phyloP scores from a whole-genome alignment of 1,284 basidiomycete genomes.

The Ustilago shanxiensis region DNA sequence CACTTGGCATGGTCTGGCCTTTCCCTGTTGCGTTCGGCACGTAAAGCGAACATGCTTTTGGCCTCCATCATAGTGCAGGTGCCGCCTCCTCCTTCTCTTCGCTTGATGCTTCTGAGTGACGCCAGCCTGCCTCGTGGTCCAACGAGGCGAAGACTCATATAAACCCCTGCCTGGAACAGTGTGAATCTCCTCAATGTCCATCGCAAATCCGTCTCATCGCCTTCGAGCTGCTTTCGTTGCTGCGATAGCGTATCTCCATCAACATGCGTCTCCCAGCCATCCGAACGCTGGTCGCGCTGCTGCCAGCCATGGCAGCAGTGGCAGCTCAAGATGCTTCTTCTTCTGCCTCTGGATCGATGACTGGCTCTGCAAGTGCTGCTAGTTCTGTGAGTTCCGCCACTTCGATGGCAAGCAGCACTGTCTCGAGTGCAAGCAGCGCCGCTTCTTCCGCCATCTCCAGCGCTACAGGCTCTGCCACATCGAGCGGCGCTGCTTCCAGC shows the following conservation, averaged over 20 bases:
- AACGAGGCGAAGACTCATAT: background rate
- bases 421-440: constrained; percentile 12
- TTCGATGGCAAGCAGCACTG: constrained; percentile 6
- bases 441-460: constrained; percentile 26
- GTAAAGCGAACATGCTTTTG: background rate
- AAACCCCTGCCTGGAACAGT: background rate
- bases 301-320: constrained; percentile 39
- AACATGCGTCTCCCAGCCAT: constrained; percentile 35
- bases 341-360: background rate
- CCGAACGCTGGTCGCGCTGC: constrained; percentile 31
- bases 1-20: background rate
- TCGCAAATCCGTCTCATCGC: background rate
- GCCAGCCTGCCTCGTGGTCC: constrained; percentile 3
- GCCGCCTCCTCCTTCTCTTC: background rate
- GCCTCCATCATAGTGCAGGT: background rate
- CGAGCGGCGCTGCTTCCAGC: constrained; percentile 22
- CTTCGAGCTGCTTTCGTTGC: background rate
- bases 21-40: background rate
- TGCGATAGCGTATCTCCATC: background rate
- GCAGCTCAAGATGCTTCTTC: constrained; percentile 36
- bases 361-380: background rate
- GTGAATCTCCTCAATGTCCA: background rate
- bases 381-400: background rate
- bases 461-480: constrained; percentile 6
- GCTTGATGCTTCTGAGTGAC: background rate